These are phyloP conservation scores for Zangia roseola DNA, from an alignment of 768 basidiomycete genomes.

Conservation along the genomic window DNA sequence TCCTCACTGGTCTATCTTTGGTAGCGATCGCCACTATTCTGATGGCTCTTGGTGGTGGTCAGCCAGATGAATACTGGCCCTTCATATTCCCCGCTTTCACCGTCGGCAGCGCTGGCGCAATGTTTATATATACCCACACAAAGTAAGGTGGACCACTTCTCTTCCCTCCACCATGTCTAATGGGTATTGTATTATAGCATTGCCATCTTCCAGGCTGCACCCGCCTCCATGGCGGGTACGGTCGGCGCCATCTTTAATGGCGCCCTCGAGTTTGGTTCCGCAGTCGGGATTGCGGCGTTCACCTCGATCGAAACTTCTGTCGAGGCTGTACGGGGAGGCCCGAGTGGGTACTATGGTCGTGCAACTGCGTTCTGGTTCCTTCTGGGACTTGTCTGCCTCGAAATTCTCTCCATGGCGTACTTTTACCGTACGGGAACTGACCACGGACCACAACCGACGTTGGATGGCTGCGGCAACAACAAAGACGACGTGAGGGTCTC, in stretches of 20 bases:
- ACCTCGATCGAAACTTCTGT: conserved; percentile 50
- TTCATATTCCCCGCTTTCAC: conserved; percentile 50
- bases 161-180: not conserved
- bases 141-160: conserved; percentile 37
- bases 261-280: conserved; percentile 51
- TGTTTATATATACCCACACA: conserved; percentile 45
- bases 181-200: conserved; percentile 33
- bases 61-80: conserved; percentile 43
- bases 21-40: conserved; percentile 39
- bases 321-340: conserved; percentile 33
- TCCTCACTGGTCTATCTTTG: conserved; percentile 41
- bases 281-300: conserved; percentile 50
- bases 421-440: conserved; percentile 34
- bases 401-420: conserved; percentile 30
- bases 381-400: conserved; percentile 35
- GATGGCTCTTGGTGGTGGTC: conserved; percentile 42
- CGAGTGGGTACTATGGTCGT: conserved; percentile 38
- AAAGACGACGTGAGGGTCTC: too few relatives aligned
- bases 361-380: conserved; percentile 47
- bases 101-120: conserved; percentile 46
- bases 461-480: not conserved
- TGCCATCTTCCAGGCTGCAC: conserved; percentile 48
- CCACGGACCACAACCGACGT: not conserved
- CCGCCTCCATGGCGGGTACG: conserved; percentile 48
- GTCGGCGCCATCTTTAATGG: conserved; percentile 57